Percentiles rank a stretch among this genome's conserved stretches.
These are phyloP conservation scores for Metarhizium sp. DNA, from an alignment of 2,329 filamentous ascomycete genomes.

Conservation along the genomic window DNA sequence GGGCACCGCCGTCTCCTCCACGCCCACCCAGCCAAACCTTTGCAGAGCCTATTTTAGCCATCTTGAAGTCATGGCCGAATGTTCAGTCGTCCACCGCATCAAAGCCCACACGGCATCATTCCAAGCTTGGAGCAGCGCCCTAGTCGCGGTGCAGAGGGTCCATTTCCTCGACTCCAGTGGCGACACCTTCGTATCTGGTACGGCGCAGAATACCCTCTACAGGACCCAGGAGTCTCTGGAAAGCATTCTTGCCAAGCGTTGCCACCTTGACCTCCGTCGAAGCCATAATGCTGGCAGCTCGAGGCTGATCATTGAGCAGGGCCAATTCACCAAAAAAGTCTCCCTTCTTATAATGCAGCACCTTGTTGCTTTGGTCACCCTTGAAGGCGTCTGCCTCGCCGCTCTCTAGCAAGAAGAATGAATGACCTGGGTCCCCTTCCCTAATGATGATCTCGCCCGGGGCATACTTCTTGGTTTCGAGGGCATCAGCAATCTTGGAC, in stretches of 20 bases:
- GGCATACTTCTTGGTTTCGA: conserved; percentile 82
- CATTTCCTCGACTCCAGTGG: conserved; percentile 55
- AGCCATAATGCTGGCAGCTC: conserved; percentile 81
- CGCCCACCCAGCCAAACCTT: not conserved
- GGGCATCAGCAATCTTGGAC: conserved; percentile 92
- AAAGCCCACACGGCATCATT: not conserved
- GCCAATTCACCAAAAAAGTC: conserved; percentile 97
- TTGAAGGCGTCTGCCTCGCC: conserved; percentile 85
- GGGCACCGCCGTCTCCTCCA: not conserved
- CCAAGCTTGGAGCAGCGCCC: not conserved
- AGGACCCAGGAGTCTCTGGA: conserved; percentile 84
- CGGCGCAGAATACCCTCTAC: conserved; percentile 93
- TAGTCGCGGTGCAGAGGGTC: conserved; percentile 48
- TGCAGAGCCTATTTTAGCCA: not conserved
- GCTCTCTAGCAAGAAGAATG: conserved; percentile 83
- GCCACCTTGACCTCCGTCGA: conserved; percentile 87
- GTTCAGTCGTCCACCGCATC: not conserved
- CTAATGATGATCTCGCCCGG: conserved; percentile 75
- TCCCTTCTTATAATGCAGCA: conserved; percentile 79
- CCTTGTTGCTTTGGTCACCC: conserved; percentile 55
- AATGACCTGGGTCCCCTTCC: conserved; percentile 84
- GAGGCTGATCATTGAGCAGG: conserved; percentile 83
- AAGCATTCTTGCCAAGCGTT: conserved; percentile 84
- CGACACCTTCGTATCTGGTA: conserved; percentile 52
- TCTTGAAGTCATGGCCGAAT: not conserved